Evolutionary conservation across 306 rosid species (phyloP).

Genomic region (Cicer cuneatum): DNA sequence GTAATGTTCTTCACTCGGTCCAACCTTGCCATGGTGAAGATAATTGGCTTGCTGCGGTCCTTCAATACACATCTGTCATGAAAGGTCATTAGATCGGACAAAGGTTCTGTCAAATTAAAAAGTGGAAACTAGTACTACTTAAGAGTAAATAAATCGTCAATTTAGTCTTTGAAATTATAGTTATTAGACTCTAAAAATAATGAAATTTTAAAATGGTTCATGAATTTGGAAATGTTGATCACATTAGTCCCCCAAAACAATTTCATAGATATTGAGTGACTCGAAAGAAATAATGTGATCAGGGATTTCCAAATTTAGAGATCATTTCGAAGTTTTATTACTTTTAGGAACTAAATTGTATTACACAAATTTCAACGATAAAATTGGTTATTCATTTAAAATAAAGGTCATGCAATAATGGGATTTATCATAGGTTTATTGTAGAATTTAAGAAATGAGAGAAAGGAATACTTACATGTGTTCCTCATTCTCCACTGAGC

Average conservation of each 20-base stretch:
- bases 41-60: slow-evolving; percentile 91
- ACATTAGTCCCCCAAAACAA: neutral
- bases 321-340: neutral
- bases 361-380: no score
- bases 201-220: neutral
- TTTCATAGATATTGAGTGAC: neutral
- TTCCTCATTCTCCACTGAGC: slow-evolving; percentile 79
- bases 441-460: neutral
- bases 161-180: neutral
- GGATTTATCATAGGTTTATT: no score
- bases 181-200: neutral
- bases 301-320: neutral
- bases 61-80: slow-evolving; percentile 76
- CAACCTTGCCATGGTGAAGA: slow-evolving; percentile 98
- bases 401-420: no score
- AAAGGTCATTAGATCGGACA: slow-evolving; percentile 1
- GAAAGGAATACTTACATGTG: slow-evolving; percentile 68
- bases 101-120: neutral
- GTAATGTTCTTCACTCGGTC: slow-evolving; percentile 97
- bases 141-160: neutral
- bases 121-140: neutral
- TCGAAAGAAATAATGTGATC: neutral
- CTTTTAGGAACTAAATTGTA: neutral
- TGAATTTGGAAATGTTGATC: neutral
- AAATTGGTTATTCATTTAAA: no score